These are phyloP conservation scores for Staphylotrichum longicolle DNA, from an alignment of 495 filamentous ascomycete species.

Conservation along the genomic window DNA sequence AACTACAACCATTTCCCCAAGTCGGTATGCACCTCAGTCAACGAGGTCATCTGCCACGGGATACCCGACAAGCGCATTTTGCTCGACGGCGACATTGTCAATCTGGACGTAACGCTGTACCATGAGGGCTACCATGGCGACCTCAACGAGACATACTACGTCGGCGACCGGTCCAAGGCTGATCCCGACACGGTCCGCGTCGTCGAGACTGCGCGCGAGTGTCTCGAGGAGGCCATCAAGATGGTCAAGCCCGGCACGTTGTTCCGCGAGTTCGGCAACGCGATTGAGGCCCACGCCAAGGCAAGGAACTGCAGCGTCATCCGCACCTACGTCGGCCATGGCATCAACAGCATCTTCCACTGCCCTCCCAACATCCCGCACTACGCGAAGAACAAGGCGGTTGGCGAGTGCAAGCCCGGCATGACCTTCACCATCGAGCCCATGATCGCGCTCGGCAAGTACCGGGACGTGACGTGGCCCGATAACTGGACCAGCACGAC, in stretches of 20 bases:
- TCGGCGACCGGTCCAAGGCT: constrained; percentile 70
- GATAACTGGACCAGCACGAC: constrained; percentile 90
- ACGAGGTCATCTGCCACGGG: constrained; percentile 96
- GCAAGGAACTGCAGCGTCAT: constrained; percentile 74
- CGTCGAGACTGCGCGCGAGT: constrained; percentile 77
- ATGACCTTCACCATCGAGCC: constrained; percentile 96
- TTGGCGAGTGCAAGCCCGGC: constrained; percentile 78
- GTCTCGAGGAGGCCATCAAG: constrained; percentile 77
- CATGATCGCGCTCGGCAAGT: constrained; percentile 81
- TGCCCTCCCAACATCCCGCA: constrained; percentile 81
- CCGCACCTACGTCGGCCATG: constrained; percentile 86
- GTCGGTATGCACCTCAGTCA: constrained; percentile 91
- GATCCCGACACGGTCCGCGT: constrained; percentile 81
- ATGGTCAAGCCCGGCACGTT: constrained; percentile 82
- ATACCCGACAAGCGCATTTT: constrained; percentile 80
- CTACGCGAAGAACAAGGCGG: constrained; percentile 88
- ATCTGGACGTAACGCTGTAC: constrained; percentile 85
- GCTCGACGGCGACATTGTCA: constrained; percentile 82
- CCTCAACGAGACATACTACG: constrained; percentile 90
- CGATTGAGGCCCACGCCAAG: constrained; percentile 86
- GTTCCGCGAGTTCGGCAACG: constrained; percentile 78
- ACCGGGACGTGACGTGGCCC: constrained; percentile 82
- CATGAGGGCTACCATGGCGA: constrained; percentile 87
- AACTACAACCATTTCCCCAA: constrained; percentile 98
- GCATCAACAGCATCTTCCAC: constrained; percentile 84